These are phyloP conservation scores for Herpetospermum pedunculosum DNA, from an alignment of 306 rosid species.

Conservation along the genomic window DNA sequence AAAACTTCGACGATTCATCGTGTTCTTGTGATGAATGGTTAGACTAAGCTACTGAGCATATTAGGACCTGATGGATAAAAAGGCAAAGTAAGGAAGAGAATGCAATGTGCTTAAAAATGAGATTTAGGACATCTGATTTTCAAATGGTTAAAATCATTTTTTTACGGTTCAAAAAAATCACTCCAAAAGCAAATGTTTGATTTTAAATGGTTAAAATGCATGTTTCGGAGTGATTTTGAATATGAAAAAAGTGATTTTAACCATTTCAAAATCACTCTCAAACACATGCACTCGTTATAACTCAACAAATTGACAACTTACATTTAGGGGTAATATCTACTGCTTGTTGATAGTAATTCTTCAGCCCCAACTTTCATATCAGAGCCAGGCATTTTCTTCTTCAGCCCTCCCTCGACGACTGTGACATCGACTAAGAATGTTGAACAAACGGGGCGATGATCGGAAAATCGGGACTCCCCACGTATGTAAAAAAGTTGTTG, in stretches of 20 bases:
- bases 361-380: constrained; percentile 31
- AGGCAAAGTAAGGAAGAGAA: neutral
- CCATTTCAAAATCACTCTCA: too few species aligned
- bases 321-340: constrained; percentile 16
- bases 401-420: constrained; percentile 29
- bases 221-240: too few species aligned
- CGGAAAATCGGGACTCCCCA: constrained; percentile 65
- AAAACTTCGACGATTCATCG: constrained; percentile 6
- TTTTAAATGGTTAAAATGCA: too few species aligned
- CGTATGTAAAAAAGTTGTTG: constrained; percentile 54
- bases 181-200: too few species aligned
- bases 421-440: constrained; percentile 53
- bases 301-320: neutral
- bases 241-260: too few species aligned
- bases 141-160: too few species aligned
- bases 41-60: neutral
- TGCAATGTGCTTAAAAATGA: neutral
- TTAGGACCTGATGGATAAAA: neutral
- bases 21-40: constrained; percentile 4
- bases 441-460: constrained; percentile 83
- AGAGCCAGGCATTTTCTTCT: constrained; percentile 27
- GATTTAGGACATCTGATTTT: too few species aligned
- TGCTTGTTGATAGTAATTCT: constrained; percentile 39
- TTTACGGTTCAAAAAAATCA: too few species aligned
- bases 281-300: too few species aligned